Conservation (phyloP, 176 grass and related monocot species). For the Zea luxurians region DNA sequence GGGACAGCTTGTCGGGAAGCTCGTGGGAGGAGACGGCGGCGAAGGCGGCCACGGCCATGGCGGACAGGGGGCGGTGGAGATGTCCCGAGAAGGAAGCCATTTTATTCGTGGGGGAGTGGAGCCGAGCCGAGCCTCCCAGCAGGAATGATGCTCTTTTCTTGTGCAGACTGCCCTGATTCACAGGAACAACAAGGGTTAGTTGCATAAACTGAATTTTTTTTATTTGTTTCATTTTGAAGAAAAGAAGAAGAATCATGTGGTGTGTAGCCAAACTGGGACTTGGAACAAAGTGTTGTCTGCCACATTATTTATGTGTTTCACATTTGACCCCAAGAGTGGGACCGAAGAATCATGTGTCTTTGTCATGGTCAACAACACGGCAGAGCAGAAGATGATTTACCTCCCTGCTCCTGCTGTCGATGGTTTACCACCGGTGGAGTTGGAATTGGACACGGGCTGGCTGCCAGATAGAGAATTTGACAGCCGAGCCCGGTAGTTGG, state of each 20-base stretch:
- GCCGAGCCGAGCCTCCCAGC: not conserved
- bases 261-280: not conserved
- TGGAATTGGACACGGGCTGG: constrained; percentile 36
- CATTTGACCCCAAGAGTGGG: constrained; percentile 9
- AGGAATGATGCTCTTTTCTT: not conserved
- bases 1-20: constrained; percentile 52
- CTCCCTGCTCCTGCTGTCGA: not conserved
- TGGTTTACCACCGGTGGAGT: not conserved
- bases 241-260: not conserved
- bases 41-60: constrained; percentile 65
- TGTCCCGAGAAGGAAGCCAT: constrained; percentile 64
- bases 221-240: not conserved
- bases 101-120: constrained; percentile 3
- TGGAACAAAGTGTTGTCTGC: not conserved
- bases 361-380: constrained; percentile 32
- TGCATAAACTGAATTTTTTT: constrained; percentile 16
- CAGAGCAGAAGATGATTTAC: constrained; percentile 9
- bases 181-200: constrained; percentile 27
- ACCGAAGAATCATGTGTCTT: constrained; percentile 1
- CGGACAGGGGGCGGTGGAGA: constrained; percentile 74
- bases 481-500: constrained; percentile 49
- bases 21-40: constrained; percentile 69
- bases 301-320: constrained; percentile 13
- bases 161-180: constrained; percentile 29
- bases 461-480: constrained; percentile 54